Evolutionary conservation across 495 filamentous ascomycete species (phyloP).

Genomic region (Tuber melanosporum): DNA sequence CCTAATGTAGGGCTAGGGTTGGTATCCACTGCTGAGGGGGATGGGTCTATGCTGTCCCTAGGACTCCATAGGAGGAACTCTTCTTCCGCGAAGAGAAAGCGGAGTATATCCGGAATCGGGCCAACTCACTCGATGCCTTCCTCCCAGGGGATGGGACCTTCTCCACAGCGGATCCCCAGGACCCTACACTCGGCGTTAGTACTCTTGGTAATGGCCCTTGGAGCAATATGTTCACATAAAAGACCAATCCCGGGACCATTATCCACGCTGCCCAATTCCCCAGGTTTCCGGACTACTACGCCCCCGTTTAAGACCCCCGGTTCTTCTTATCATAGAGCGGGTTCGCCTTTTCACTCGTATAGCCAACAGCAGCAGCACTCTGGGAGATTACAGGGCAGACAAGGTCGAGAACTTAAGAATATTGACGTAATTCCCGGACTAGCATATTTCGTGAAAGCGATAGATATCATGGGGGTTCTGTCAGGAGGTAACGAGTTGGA

Average conservation of each 20-base stretch:
- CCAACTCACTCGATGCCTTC: constrained; percentile 19
- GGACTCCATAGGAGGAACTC: constrained; percentile 30
- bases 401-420: constrained; percentile 50
- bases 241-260: constrained; percentile 37
- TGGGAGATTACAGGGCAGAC: constrained; percentile 10
- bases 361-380: constrained; percentile 17
- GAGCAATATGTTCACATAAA: constrained; percentile 65
- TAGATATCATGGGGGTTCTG: constrained; percentile 76
- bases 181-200: constrained; percentile 68
- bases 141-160: constrained; percentile 15
- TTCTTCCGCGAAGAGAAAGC: constrained; percentile 38
- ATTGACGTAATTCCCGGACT: constrained; percentile 84
- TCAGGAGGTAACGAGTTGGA: constrained; percentile 68
- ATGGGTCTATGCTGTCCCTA: constrained; percentile 34
- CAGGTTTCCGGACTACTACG: constrained; percentile 27
- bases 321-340: constrained; percentile 31
- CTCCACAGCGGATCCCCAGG: constrained; percentile 35
- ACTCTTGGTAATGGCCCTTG: constrained; percentile 74
- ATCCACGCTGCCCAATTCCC: constrained; percentile 21
- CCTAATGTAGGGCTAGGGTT: constrained; percentile 24
- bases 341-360: constrained; percentile 31
- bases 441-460: constrained; percentile 78
- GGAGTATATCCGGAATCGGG: constrained; percentile 32
- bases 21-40: constrained; percentile 27
- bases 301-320: constrained; percentile 34